Evolutionary conservation across 116 monocot species (phyloP), one percentile per base, ranked within the genome.

Genomic region (Trichopus zeylanicus): DNA sequence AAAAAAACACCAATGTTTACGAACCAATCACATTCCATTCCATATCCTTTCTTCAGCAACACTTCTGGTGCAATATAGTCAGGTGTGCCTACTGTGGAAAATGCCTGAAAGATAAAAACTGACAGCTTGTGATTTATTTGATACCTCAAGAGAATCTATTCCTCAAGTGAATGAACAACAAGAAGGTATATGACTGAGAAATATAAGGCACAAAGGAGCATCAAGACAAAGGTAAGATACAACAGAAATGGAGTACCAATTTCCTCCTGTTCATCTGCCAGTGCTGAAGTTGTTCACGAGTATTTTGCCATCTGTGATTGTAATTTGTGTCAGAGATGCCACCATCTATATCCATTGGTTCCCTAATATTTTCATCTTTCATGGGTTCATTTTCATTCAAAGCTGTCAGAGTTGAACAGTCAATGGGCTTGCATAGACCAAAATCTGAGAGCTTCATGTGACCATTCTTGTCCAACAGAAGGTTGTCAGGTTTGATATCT

Each of bases 11-110:
- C n/a, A 16, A 18, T 42, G n/a, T 16, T 4, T 56, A 83, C 88
- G 26, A 75, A 98, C 97, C 97, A 98, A 70, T 98, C 97, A 62
- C 97, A 98, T 48, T 98, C 97, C 84, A 91, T 85, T 66, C 97
- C 95, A 76, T 97, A 97, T 67, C 95, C 95, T 76, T 89, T 97
- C 79, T 97, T 97, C 27, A 97, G 61, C 57, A 92, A 75, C 32
- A 92, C 87, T 80, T 92, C 91, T 49, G 91, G 91, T 26, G 91
- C 91, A 72, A 92, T 98, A 66, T 98, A 98, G 48, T 98, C 97
- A 11, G 97, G 97, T 55, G 97, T 98, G 30, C 97, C 97, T 55
- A 98, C 97, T 26, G 91, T 91, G 51, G 97, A 98, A 55, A 91
- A 98, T 68, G 97, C 97, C 97, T 98, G 69, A 26, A 76, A 56